Base-by-base conservation (phyloP, 148 eudicot species). In the Beta vulgaris region DNA sequence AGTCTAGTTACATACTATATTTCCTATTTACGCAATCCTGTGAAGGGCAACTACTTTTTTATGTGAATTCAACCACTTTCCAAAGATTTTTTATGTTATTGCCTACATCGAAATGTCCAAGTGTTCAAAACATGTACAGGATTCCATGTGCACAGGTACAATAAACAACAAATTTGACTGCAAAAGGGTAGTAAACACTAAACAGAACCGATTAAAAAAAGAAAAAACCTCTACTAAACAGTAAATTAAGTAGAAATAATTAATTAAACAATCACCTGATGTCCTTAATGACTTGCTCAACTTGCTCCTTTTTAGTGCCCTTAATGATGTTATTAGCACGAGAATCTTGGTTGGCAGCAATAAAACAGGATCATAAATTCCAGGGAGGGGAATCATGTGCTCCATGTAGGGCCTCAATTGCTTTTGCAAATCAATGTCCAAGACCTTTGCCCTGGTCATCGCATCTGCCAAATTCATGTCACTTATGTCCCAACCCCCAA, bases 371-470 rank as follows among this genome's bases (percentile, higher is more conserved):
- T 92, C 88, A 34, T 78, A 95, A 73, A 95, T 89, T 48, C 99
- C 99, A 59, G 99, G 97, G 64, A 95, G 97, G 26, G 99, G 99
- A 80, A 89, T 87, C 94, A 92, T 86, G 63, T 86, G 65, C 80
- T 92, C 99, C 99, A 95, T 95, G 90, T 92, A 92, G 68, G 99
- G 97, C 86, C 96, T 85, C 36, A 95, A 81, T 71, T 92, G 98
- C 84, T 92, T 95, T 79, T 95, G 98, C 35, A 95, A 87, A 84
- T 95, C 98, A 82, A 95, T 92, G 78, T 95, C 98, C 37, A 95
- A 65, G 23, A 95, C 98, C 79, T 72, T 90, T 60, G 97, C 98
- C 86, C 98, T 85, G 37, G 87, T 84, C 97, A 92, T 92, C 35
- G 97, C 83, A 83, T 95, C 98, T 68, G 98, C 97, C 85, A 92